Evolutionary conservation across 2,329 filamentous ascomycete species (phyloP).

Genomic region (Fusarium continuum): DNA sequence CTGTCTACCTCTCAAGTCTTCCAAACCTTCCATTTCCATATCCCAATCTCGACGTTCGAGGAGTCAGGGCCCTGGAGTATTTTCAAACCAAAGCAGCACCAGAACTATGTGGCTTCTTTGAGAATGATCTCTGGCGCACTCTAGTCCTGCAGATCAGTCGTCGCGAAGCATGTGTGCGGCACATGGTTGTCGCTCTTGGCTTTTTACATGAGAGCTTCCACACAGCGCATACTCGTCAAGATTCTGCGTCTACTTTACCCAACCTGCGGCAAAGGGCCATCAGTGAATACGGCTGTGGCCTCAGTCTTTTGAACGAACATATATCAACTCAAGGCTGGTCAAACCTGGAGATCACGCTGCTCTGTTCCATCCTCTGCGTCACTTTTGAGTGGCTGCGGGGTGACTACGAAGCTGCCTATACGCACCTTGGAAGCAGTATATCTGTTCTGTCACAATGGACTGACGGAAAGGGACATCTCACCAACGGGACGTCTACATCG

Average conservation of each 20-base stretch:
- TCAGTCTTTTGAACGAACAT: constrained; percentile 21
- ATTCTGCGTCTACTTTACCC: neutral
- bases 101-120: constrained; percentile 28
- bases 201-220: constrained; percentile 31
- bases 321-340: constrained; percentile 28
- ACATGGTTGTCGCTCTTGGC: constrained; percentile 27
- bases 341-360: constrained; percentile 22
- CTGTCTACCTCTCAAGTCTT: neutral
- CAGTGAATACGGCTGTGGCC: constrained; percentile 9
- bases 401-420: constrained; percentile 18
- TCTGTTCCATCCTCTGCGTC: constrained; percentile 32
- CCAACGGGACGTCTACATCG: neutral
- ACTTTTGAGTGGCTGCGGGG: constrained; percentile 33
- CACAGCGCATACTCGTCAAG: neutral
- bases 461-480: neutral
- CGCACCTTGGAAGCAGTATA: neutral
- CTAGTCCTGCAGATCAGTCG: constrained; percentile 29
- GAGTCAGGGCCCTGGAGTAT: constrained; percentile 12
- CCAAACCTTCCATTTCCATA: no score
- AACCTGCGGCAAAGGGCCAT: constrained; percentile 14
- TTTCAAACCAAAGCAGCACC: constrained; percentile 24
- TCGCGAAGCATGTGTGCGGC: constrained; percentile 26
- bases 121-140: constrained; percentile 29
- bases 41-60: no score
- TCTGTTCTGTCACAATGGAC: constrained; percentile 13